Base-by-base conservation (phyloP, 1,284 basidiomycete genomes). In the Cutaneotrichosporon cutaneum region DNA sequence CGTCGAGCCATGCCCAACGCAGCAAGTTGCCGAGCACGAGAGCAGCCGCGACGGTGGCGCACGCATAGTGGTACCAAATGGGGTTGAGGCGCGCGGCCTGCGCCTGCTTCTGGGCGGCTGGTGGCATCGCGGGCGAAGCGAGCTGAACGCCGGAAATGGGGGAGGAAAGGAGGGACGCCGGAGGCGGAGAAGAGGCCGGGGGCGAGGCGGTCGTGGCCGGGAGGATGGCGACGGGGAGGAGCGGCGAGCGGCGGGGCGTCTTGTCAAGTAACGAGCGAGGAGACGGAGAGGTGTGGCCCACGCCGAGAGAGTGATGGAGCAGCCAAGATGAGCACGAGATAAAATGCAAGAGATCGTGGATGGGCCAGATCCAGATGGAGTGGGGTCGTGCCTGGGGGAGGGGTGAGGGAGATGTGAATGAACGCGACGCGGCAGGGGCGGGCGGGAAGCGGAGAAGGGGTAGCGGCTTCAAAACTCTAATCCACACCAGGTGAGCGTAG, bases 1-100 rank as follows among this genome's bases (percentile, higher is more conserved):
- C 84, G 77, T 90, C 91, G 55, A 81, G 62, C 56, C 79, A 75
- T 30, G 73, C 66, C 77, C 77, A 81, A 30, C 80, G 64, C 50
- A 81, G 65, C 21, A 76, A 36, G 63, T 76, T 79, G 4, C 78
- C 78, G 32, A 78, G 59, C 6, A 80, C 68, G 14, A 77, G 69
- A 35, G 74, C 76, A 11, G 73, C 79, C 4, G 78, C 62, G 32
- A 77, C 61, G 3, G 77, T 77, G 26, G 77, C 78, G 56, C 75
- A 77, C 18, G 73, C 77, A 62, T 79, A 80, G 60, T 78, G 76
- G 42, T 73, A 77, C 80, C 80, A 81, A 30, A 77, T 59, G 2
- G 80, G 80, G 62, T 80, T 78, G 33, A 80, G 58, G 56, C 68
- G 69, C 2, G 65, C 65, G 16, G 64, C 51, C 26, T 52, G 44